Evolutionary conservation across 2,329 filamentous ascomycete genomes (phyloP).

Genomic region (Pezicula rhizophila): DNA sequence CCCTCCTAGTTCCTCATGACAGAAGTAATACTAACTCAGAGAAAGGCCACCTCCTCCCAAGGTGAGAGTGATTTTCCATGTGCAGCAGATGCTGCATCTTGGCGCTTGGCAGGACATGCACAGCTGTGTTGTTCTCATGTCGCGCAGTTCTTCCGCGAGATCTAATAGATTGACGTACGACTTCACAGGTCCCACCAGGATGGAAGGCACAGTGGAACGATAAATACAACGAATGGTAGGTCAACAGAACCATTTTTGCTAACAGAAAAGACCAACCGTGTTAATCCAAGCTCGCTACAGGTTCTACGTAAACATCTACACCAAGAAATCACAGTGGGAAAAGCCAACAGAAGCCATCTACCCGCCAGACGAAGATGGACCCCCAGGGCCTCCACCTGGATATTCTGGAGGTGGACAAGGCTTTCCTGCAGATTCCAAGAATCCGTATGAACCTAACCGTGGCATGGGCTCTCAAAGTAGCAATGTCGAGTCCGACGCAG

Average conservation of each 20-base stretch:
- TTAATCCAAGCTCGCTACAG: conserved; percentile 35
- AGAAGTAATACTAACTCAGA: too few species aligned
- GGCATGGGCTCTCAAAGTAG: neutral
- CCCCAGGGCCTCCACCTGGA: conserved; percentile 60
- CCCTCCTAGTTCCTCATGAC: too few species aligned
- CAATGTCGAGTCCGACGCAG: conserved; percentile 58
- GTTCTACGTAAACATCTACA: conserved; percentile 88
- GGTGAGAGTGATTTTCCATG: conserved; percentile 6
- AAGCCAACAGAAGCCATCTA: conserved; percentile 66
- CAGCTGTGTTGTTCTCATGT: too few species aligned
- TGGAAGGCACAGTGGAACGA: conserved; percentile 85
- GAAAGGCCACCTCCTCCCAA: conserved; percentile 40
- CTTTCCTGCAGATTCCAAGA: conserved; percentile 20
- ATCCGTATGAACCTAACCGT: conserved; percentile 18
- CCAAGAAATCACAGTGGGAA: conserved; percentile 88
- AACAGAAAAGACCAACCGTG: conserved; percentile 2
- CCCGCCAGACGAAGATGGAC: conserved; percentile 42
- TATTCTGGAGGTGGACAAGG: conserved; percentile 49
- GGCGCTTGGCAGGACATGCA: neutral
- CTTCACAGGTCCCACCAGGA: conserved; percentile 55
- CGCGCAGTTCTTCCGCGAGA: conserved; percentile 28
- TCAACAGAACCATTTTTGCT: conserved; percentile 1
- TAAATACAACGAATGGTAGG: conserved; percentile 78
- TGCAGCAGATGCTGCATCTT: neutral
- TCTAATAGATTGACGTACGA: too few species aligned